phyloP scores from a whole-genome alignment of 2,329 filamentous ascomycete species.

The Alternaria sp. region DNA sequence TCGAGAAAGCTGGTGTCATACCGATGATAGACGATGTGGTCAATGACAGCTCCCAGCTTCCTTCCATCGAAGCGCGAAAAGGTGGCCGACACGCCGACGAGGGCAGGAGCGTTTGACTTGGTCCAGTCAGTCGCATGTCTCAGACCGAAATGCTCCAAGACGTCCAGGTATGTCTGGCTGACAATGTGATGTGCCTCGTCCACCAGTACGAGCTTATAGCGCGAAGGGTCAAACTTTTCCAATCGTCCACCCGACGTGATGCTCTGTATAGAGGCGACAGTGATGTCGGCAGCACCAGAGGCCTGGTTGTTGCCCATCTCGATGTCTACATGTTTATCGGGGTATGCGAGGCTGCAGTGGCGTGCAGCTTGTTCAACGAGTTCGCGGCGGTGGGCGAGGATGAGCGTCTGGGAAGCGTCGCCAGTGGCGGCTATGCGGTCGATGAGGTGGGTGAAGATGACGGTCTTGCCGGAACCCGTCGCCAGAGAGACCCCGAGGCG shows the following conservation, averaged over 20 bases:
- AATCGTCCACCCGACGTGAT: constrained; percentile 78
- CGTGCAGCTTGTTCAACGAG: constrained; percentile 91
- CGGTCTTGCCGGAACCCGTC: constrained; percentile 89
- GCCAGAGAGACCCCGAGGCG: constrained; percentile 84
- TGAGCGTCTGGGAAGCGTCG: constrained; percentile 77
- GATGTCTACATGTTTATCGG: constrained; percentile 79
- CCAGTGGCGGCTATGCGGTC: constrained; percentile 69
- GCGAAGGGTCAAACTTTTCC: constrained; percentile 77
- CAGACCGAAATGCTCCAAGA: constrained; percentile 80
- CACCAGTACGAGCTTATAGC: constrained; percentile 89
- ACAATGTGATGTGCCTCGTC: constrained; percentile 98
- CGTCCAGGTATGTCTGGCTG: constrained; percentile 76
- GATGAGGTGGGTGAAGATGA: constrained; percentile 96
- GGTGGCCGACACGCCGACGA: constrained; percentile 90
- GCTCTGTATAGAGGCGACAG: constrained; percentile 87
- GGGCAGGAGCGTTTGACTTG: constrained; percentile 49
- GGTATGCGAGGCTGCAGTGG: constrained; percentile 83
- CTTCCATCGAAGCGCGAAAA: constrained; percentile 83
- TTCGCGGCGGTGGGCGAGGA: constrained; percentile 90
- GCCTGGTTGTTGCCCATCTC: constrained; percentile 86
- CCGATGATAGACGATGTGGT: constrained; percentile 96
- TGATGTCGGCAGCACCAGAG: constrained; percentile 85
- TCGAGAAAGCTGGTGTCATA: constrained; percentile 17
- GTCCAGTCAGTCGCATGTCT: constrained; percentile 53
- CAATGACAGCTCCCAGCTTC: constrained; percentile 81